These are phyloP conservation scores for Venturia asperata DNA, from an alignment of 2,329 filamentous ascomycete species.

Conservation along the genomic window DNA sequence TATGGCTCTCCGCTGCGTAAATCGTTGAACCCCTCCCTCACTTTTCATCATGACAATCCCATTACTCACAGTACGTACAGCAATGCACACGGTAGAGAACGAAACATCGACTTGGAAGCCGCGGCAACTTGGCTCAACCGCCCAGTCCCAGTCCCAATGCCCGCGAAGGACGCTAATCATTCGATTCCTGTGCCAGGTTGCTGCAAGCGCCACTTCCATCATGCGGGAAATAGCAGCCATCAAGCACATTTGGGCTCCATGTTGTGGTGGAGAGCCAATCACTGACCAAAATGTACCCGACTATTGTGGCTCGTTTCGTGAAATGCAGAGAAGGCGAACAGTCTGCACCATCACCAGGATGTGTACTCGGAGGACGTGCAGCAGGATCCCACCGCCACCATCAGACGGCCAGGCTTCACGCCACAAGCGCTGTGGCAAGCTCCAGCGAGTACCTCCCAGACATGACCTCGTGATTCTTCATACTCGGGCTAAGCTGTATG, in stretches of 20 bases:
- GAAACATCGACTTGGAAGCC: too few relatives aligned
- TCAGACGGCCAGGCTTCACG: not conserved
- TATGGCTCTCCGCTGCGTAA: not conserved
- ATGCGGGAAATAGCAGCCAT: not conserved
- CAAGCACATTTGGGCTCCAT: not conserved
- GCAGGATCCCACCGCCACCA: not conserved
- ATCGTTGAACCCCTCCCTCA: not conserved
- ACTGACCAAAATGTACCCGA: not conserved
- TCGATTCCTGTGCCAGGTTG: not conserved
- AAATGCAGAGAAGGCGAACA: not conserved
- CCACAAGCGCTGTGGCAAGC: constrained; percentile 1
- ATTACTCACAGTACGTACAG: not conserved
- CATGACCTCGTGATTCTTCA: not conserved
- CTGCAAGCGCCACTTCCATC: not conserved
- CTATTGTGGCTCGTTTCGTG: not conserved
- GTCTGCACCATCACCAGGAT: not conserved
- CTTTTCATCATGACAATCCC: not conserved
- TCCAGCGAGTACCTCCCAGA: too few relatives aligned
- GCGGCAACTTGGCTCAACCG: too few relatives aligned
- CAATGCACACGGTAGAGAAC: not conserved
- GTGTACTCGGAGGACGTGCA: not conserved
- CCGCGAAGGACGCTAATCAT: not conserved
- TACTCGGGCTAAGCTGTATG: not conserved
- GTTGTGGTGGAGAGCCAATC: not conserved
- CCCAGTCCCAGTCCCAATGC: too few relatives aligned